These are phyloP conservation scores for Ophidiomyces ophidiicola DNA, from an alignment of 2,329 filamentous ascomycete species.

Conservation along the genomic window DNA sequence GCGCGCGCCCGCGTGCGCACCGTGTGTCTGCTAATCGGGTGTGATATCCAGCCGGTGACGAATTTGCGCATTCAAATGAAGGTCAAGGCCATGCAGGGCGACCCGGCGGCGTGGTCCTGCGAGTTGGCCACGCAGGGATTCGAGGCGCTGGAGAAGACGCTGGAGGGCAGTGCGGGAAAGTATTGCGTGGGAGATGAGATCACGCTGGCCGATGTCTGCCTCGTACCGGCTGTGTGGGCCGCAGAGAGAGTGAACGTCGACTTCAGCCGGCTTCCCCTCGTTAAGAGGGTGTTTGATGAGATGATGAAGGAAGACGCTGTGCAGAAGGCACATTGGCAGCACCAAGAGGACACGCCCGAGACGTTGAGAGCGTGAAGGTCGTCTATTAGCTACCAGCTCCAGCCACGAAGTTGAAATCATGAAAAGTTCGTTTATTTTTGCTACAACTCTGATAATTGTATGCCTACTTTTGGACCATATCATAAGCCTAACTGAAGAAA, in stretches of 20 bases:
- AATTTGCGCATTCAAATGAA: slow-evolving; percentile 44
- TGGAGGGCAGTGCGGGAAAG: slow-evolving; percentile 33
- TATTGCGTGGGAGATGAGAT: slow-evolving; percentile 47
- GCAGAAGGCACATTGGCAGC: slow-evolving; percentile 41
- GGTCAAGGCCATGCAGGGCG: slow-evolving; percentile 33
- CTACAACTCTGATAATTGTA: too few species aligned
- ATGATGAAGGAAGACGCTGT: slow-evolving; percentile 42
- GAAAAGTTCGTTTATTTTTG: too few species aligned
- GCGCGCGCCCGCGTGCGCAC: slow-evolving; percentile 42
- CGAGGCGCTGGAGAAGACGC: slow-evolving; percentile 42
- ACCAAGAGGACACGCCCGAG: slow-evolving; percentile 43
- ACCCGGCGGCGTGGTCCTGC: slow-evolving; percentile 39
- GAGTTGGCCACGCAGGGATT: slow-evolving; percentile 43
- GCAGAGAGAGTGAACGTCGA: slow-evolving; percentile 46
- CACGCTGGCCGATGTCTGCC: slow-evolving; percentile 46
- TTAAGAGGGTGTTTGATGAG: slow-evolving; percentile 36
- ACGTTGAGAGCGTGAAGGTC: slow-evolving; percentile 31
- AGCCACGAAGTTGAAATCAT: too few species aligned
- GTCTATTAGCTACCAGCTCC: too few species aligned
- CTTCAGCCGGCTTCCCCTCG: slow-evolving; percentile 37
- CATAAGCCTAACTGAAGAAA: neutral
- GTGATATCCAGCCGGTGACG: slow-evolving; percentile 50
- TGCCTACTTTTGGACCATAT: too few species aligned
- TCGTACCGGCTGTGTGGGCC: slow-evolving; percentile 48
- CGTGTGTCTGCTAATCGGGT: slow-evolving; percentile 43